Evolutionary conservation across 345 rosid species (phyloP).

Genomic region (Melaleuca alternifolia): DNA sequence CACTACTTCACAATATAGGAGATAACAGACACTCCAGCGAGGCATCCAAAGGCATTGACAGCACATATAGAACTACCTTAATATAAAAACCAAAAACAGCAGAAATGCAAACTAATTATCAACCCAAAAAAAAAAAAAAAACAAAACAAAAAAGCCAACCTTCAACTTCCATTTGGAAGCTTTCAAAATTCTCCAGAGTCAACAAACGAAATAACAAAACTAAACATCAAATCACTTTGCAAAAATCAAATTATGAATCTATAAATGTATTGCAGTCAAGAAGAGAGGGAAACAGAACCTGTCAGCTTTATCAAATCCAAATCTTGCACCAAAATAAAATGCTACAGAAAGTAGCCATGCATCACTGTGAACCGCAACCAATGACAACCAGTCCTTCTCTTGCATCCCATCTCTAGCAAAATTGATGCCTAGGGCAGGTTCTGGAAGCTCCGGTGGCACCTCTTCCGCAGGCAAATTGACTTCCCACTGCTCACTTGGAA

Average conservation of each 20-base stretch:
- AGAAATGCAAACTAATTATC: not conserved
- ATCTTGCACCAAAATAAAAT: conserved; percentile 47
- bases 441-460: conserved; percentile 59
- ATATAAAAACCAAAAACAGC: not conserved
- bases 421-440: conserved; percentile 52
- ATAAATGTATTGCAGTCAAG: not conserved
- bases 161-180: not conserved
- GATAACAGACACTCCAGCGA: not conserved
- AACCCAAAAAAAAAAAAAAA: not conserved
- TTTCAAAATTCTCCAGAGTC: not conserved
- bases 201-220: not conserved
- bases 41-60: not conserved
- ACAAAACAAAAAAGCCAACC: rapidly evolving
- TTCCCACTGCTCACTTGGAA: conserved; percentile 53
- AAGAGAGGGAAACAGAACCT: conserved; percentile 20
- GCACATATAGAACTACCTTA: not conserved
- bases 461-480: conserved; percentile 57
- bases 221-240: not conserved
- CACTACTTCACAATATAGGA: not conserved
- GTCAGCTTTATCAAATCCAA: conserved; percentile 45
- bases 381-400: conserved; percentile 52
- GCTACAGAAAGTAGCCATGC: conserved; percentile 54
- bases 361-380: conserved; percentile 52
- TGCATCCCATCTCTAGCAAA: conserved; percentile 63
- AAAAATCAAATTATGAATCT: not conserved